These are phyloP conservation scores for Fusarium xyrophilum DNA, from an alignment of 2,329 filamentous ascomycete species.

Conservation along the genomic window DNA sequence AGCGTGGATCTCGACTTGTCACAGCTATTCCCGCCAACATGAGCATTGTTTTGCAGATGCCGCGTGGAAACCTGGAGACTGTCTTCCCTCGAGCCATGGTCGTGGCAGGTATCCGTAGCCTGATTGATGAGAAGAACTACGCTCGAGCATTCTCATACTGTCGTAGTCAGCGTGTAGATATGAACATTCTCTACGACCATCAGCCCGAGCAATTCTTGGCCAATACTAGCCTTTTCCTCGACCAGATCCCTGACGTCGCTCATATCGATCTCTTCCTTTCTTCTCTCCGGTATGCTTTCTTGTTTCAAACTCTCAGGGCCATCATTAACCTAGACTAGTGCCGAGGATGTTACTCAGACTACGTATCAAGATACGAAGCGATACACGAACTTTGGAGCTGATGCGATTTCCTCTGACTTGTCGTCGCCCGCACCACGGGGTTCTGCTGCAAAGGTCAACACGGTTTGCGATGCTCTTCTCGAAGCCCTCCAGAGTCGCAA, in stretches of 20 bases:
- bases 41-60: slow-evolving; percentile 90
- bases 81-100: slow-evolving; percentile 94
- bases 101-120: slow-evolving; percentile 82
- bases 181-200: slow-evolving; percentile 97
- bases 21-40: slow-evolving; percentile 90
- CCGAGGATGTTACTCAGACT: slow-evolving; percentile 91
- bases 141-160: slow-evolving; percentile 84
- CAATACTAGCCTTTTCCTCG: slow-evolving; percentile 77
- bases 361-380: slow-evolving; percentile 89
- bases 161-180: slow-evolving; percentile 91
- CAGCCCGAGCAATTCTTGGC: slow-evolving; percentile 84
- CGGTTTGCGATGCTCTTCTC: slow-evolving; percentile 85
- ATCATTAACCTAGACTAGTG: slow-evolving; percentile 55
- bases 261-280: slow-evolving; percentile 92
- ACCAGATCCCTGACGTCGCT: slow-evolving; percentile 81
- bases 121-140: slow-evolving; percentile 83
- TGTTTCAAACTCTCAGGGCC: background rate
- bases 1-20: slow-evolving; percentile 85
- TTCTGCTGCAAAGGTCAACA: slow-evolving; percentile 73
- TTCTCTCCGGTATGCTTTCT: slow-evolving; percentile 69
- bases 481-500: slow-evolving; percentile 68
- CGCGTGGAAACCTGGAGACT: slow-evolving; percentile 92
- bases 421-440: slow-evolving; percentile 21
- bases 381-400: slow-evolving; percentile 27
- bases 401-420: slow-evolving; percentile 14